A percentile compares a stretch with the other conserved stretches of the same genome.
These are phyloP conservation scores for Phytophthora megakarya DNA, from an alignment of 352 stramenopile genomes.

Conservation along the genomic window DNA sequence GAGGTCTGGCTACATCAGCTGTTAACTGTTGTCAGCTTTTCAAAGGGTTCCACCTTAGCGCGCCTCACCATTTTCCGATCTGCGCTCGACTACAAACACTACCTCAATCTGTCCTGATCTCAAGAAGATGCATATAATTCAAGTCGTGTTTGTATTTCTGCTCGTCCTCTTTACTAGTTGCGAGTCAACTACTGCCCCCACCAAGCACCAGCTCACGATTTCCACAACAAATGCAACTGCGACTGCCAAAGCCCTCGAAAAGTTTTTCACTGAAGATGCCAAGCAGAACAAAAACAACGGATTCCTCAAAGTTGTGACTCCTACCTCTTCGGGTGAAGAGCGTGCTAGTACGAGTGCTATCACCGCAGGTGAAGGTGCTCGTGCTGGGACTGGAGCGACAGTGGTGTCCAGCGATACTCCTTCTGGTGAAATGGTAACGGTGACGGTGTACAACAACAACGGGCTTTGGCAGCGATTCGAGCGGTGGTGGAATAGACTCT, in stretches of 20 bases:
- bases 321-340: neutral
- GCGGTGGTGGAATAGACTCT: constrained; percentile 25
- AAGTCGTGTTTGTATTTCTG: constrained; percentile 13
- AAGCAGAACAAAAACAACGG: constrained; percentile 21
- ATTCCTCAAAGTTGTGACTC: constrained; percentile 14
- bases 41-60: no score
- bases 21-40: no score
- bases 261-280: constrained; percentile 20
- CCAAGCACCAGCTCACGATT: constrained; percentile 21
- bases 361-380: constrained; percentile 5
- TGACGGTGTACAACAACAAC: constrained; percentile 37
- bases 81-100: neutral
- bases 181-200: neutral
- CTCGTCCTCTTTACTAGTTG: constrained; percentile 4
- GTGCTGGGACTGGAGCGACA: constrained; percentile 12
- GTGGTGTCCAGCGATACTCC: constrained; percentile 7
- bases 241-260: constrained; percentile 20
- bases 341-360: constrained; percentile 2
- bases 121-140: constrained; percentile 11
- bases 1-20: no score
- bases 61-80: no score
- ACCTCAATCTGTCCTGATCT: neutral
- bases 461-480: constrained; percentile 28
- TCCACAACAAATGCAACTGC: constrained; percentile 8
- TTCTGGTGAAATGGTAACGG: constrained; percentile 14